Conservation (phyloP, 257 asterid genomes). For the Penstemon eatonii region DNA sequence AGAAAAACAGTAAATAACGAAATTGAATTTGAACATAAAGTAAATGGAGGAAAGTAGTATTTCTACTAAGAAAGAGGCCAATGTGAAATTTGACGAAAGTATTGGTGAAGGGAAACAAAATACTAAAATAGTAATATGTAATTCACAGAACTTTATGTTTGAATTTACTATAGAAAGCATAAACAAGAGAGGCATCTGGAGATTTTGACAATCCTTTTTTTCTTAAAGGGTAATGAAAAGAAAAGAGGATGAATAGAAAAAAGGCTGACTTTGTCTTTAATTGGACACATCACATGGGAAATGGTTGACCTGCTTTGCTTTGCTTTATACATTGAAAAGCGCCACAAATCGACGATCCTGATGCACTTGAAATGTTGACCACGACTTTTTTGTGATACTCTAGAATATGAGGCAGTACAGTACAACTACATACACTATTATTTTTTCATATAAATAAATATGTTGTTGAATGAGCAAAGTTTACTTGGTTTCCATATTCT, state of each 20-base stretch:
- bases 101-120: not conserved
- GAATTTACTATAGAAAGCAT: slow-evolving; percentile 8
- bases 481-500: no score
- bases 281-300: slow-evolving; percentile 44
- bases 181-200: slow-evolving; percentile 2
- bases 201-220: slow-evolving; percentile 27
- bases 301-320: slow-evolving; percentile 51
- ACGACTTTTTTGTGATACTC: slow-evolving; percentile 2
- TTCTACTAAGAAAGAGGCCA: not conserved
- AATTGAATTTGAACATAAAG: no score
- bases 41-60: not conserved
- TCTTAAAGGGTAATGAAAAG: slow-evolving; percentile 4
- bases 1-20: no score
- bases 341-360: slow-evolving; percentile 29
- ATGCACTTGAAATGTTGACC: slow-evolving; percentile 35
- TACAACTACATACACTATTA: slow-evolving; percentile 8
- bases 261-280: slow-evolving; percentile 37
- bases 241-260: slow-evolving; percentile 22
- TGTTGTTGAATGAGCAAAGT: slow-evolving; percentile 11
- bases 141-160: not conserved
- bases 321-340: not conserved
- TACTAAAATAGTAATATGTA: not conserved
- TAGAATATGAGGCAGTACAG: slow-evolving; percentile 17
- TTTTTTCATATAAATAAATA: not conserved
- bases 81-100: not conserved